Base-by-base conservation (phyloP, 148 eudicot species). In the Persicaria maculosa region DNA sequence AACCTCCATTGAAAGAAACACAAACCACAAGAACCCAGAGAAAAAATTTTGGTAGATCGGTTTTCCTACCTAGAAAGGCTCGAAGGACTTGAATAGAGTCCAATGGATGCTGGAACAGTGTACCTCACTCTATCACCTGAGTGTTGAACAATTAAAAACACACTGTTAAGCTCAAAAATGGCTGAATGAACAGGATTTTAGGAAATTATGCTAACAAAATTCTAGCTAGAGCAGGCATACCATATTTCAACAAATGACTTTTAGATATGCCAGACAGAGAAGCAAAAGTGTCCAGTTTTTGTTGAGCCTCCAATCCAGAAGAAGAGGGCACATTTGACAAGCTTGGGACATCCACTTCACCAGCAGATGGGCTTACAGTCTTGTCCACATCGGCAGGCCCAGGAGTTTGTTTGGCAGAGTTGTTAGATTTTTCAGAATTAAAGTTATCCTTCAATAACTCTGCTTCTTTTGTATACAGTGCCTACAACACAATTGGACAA, bases 51-150 rank as follows among this genome's bases (percentile, higher is more conserved):
- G 40, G 57, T 16, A 52, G 4, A 31, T 55, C 45, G 31, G 59
- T 61, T 58, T 59, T 53, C 78, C 43, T 86, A 93, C 98, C 98
- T 89, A 57, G 85, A 77, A 72, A 52, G n/a, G n/a, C 82, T 52
- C 12, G 87, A 68, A 83, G 85, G 61, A 65, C 83, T 59, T 43
- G 93, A 71, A 77, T 86, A 85, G 20, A 86, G 75, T 79, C 83
- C 82, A 54, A 81, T 80, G 40, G 96, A 85, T 79, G 84, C 67
- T 52, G 91, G 55, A 74, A 91, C 90, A 1, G 79, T 76, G 78
- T 81, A 93, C 74, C 83, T 88, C 76, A 93, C 98, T 81, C 81
- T 85, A 83, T 93, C 98, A 74, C 98, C 98, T 91, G 72, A 20
- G 74, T 50, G 67, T 72, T 75, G 44, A 75, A 68, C 31, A 67